Base-by-base conservation (phyloP, 331 rosid species). In the Pyrus hybrid region DNA sequence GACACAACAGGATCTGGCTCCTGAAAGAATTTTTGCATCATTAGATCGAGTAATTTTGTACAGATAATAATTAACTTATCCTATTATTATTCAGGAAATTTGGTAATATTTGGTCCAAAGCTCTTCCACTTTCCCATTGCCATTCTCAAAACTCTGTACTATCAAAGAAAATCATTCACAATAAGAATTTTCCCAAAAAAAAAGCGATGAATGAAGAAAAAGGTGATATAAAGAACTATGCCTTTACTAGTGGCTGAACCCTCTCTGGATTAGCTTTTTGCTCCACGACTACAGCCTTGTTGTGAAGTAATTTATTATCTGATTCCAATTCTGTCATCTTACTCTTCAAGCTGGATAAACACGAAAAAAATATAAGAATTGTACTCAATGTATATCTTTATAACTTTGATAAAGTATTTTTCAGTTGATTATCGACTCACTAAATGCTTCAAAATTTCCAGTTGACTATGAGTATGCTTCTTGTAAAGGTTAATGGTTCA, bases 261-360 rank as follows among this genome's bases (percentile, higher is more conserved):
- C 18, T 76, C 73, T 85, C 81, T 71, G 84, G 74, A 54, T 63
- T 54, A 81, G 71, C 62, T 80, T 81, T 82, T 25, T 82, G 87
- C 58, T 84, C 88, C 63, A 78, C 80, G 18, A 79, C 74, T 62
- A 69, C 86, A 74, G 82, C 70, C 80, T 82, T 83, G 73, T 68
- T 79, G 77, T 80, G 88, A 43, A 92, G 92, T 67, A 28, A 6
- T 81, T 88, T 89, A 62, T 92, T 92, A 73, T 90, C 90, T 23
- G 94, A 84, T 81, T 92, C 91, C 76, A 92, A 82, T 66, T 71
- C 84, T 81, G 33, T 77, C 35, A 90, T 83, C 81, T 87, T 87
- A 74, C 32, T 86, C 87, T 87, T 88, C 76, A 92, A 92, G 77
- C 97, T 92, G 86, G 70, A 76, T 23, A 74, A 49, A 61, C 64